These are phyloP conservation scores for Zangia roseola DNA, from an alignment of 768 basidiomycete genomes.

Conservation along the genomic window DNA sequence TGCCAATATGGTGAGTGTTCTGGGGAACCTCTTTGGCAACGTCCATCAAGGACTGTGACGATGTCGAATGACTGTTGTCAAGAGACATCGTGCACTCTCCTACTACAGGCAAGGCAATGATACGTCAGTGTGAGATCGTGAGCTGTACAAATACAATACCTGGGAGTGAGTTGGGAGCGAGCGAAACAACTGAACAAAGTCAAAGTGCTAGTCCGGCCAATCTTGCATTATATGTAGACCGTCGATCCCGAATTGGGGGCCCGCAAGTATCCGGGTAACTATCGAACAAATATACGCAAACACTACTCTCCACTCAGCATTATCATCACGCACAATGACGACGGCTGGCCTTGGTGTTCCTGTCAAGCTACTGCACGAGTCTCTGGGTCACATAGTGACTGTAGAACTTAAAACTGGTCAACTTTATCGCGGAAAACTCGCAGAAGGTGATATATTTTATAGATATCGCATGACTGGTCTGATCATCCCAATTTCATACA, in stretches of 20 bases:
- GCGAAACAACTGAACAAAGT: too few species aligned
- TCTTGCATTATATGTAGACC: too few species aligned
- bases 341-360: constrained; percentile 82
- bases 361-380: constrained; percentile 95
- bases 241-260: too few species aligned
- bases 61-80: constrained; percentile 17
- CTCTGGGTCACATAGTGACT: constrained; percentile 92
- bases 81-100: constrained; percentile 16
- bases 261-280: too few species aligned
- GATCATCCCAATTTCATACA: constrained; percentile 35
- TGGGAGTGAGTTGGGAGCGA: background rate
- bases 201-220: too few species aligned
- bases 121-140: background rate
- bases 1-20: constrained; percentile 42
- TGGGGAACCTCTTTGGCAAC: constrained; percentile 15
- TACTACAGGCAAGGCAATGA: background rate
- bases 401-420: constrained; percentile 99
- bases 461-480: constrained; percentile 13
- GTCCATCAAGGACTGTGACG: constrained; percentile 18
- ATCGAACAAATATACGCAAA: constrained; percentile 21
- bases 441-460: constrained; percentile 62
- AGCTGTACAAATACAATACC: background rate
- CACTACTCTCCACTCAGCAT: constrained; percentile 6
- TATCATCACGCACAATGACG: constrained; percentile 33
- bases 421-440: constrained; percentile 94